phyloP scores from a whole-genome alignment of 805 yeast species.

The Nakazawaea peltata region DNA sequence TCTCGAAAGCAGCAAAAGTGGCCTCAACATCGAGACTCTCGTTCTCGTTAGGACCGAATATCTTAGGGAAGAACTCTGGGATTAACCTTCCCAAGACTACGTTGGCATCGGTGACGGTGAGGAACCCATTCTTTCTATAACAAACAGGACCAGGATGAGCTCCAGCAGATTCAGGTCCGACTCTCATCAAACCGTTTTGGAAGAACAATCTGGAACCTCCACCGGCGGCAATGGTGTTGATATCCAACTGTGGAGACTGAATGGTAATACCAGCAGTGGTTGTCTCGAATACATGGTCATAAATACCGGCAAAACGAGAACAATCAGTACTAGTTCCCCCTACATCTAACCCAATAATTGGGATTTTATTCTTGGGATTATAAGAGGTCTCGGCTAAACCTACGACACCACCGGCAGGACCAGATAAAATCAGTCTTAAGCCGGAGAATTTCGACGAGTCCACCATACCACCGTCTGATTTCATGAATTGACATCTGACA shows the following conservation, averaged over 20 bases:
- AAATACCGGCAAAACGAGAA: conserved; percentile 59
- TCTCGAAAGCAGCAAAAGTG: conserved; percentile 40
- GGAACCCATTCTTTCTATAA: conserved; percentile 76
- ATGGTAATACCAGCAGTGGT: conserved; percentile 78
- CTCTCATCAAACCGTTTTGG: conserved; percentile 66
- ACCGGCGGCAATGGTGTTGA: conserved; percentile 80
- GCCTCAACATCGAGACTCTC: conserved; percentile 55
- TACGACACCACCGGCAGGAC: conserved; percentile 98
- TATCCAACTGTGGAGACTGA: conserved; percentile 79
- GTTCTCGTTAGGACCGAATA: conserved; percentile 76
- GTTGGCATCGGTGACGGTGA: conserved; percentile 83
- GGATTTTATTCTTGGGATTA: conserved; percentile 40
- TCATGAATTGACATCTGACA: conserved; percentile 76
- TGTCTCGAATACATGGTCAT: conserved; percentile 77
- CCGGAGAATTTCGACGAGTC: conserved; percentile 83
- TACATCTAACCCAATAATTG: conserved; percentile 81
- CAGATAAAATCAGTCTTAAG: conserved; percentile 79
- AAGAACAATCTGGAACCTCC: conserved; percentile 67
- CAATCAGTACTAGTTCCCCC: conserved; percentile 91
- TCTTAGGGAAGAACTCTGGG: conserved; percentile 71
- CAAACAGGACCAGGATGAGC: conserved; percentile 91
- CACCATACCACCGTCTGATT: conserved; percentile 92
- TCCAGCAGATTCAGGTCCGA: conserved; percentile 83
- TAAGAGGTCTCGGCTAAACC: conserved; percentile 85
- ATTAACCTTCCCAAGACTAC: conserved; percentile 62